Evolutionary conservation across 148 eudicot species (phyloP).

Genomic region (Chenopodium suecicum): DNA sequence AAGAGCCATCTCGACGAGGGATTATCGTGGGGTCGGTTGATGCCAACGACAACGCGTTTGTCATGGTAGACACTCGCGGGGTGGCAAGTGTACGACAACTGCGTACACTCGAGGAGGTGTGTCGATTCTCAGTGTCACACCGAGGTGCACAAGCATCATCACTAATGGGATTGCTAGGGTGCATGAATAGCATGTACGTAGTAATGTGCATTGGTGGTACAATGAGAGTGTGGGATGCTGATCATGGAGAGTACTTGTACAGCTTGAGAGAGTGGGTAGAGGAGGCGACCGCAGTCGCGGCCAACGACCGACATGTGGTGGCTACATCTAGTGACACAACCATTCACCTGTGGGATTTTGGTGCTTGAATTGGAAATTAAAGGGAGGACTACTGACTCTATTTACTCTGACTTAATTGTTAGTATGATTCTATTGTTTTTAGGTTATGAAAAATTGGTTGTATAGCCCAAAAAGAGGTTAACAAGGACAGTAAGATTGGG

Average conservation of each 20-base stretch:
- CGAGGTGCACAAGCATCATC: conserved; percentile 30
- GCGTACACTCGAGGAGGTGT: conserved; percentile 46
- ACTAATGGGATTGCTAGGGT: conserved; percentile 47
- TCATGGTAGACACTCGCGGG: conserved; percentile 49
- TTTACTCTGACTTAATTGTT: background rate
- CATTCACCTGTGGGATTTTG: conserved; percentile 86
- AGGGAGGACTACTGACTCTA: background rate
- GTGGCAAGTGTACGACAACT: conserved; percentile 46
- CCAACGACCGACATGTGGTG: conserved; percentile 60
- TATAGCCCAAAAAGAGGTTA: background rate
- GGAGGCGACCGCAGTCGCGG: conserved; percentile 44
- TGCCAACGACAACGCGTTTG: conserved; percentile 28
- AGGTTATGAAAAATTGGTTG: background rate
- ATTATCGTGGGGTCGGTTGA: conserved; percentile 57
- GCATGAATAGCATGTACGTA: conserved; percentile 59
- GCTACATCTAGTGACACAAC: conserved; percentile 42
- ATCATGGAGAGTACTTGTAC: conserved; percentile 52
- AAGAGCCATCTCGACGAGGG: conserved; percentile 36
- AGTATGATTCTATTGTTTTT: background rate
- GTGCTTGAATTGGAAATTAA: conserved; percentile 28
- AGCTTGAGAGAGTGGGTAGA: conserved; percentile 56
- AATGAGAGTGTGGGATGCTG: conserved; percentile 61
- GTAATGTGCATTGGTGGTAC: conserved; percentile 54
- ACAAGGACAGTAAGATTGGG: background rate
- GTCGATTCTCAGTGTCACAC: conserved; percentile 39